phyloP scores from a whole-genome alignment of 1,284 basidiomycete genomes.

The Blastosporella zonata region DNA sequence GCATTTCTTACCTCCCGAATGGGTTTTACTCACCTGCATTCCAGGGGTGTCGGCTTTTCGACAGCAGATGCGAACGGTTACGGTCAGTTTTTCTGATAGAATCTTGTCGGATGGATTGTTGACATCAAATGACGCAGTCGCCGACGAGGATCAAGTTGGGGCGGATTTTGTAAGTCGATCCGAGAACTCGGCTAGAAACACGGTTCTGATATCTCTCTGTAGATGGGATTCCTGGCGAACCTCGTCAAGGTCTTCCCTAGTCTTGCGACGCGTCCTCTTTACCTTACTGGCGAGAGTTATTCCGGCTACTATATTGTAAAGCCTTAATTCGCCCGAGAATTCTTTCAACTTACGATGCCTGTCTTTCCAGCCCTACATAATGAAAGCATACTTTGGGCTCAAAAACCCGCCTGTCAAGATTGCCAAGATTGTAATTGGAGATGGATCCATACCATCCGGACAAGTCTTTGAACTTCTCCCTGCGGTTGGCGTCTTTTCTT shows the following conservation, averaged over 20 bases:
- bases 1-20: neutral
- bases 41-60: conserved; percentile 59
- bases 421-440: conserved; percentile 65
- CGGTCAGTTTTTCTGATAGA: conserved; percentile 33
- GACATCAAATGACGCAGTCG: conserved; percentile 35
- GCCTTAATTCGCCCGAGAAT: neutral
- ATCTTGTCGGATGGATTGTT: neutral
- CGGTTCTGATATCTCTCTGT: conserved; percentile 1
- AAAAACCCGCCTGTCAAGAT: conserved; percentile 66
- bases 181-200: neutral
- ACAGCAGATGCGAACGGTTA: conserved; percentile 62
- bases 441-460: conserved; percentile 52
- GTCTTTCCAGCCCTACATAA: conserved; percentile 59
- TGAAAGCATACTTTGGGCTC: conserved; percentile 63
- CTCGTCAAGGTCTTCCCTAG: conserved; percentile 66
- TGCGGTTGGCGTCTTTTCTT: conserved; percentile 39
- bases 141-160: conserved; percentile 66
- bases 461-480: conserved; percentile 50
- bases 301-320: conserved; percentile 63
- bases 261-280: conserved; percentile 55
- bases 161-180: conserved; percentile 57
- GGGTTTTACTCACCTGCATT: conserved; percentile 1
- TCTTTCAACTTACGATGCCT: neutral
- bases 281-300: conserved; percentile 66
- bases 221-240: conserved; percentile 69